phyloP scores from a whole-genome alignment of 345 rosid species.

The Dovyalis caffra region DNA sequence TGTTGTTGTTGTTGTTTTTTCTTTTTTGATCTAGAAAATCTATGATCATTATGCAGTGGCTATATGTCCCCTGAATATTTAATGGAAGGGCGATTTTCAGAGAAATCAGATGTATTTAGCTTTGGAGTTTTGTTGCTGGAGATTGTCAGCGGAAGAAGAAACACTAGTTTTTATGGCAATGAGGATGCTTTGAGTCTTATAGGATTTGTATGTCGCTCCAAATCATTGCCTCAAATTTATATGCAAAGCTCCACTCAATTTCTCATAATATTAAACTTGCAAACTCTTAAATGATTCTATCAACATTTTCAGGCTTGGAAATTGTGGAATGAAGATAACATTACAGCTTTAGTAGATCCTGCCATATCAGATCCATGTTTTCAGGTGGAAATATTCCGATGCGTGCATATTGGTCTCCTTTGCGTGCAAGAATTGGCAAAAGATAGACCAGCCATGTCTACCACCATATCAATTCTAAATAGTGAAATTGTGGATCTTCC shows the following conservation, averaged over 20 bases:
- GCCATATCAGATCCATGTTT: too few relatives aligned
- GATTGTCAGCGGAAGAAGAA: conserved; percentile 37
- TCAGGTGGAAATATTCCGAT: too few relatives aligned
- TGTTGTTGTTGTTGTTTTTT: too few relatives aligned
- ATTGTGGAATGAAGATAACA: conserved; percentile 6
- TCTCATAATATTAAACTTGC: too few relatives aligned
- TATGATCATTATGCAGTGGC: conserved; percentile 26
- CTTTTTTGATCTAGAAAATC: background rate
- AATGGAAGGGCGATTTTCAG: conserved; percentile 41
- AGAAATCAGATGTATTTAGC: too few relatives aligned
- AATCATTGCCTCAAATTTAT: background rate
- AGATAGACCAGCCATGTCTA: too few relatives aligned
- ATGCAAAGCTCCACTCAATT: too few relatives aligned
- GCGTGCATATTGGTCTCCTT: too few relatives aligned
- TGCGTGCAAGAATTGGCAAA: too few relatives aligned
- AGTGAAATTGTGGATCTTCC: too few relatives aligned
- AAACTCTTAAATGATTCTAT: background rate
- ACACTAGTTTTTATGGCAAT: conserved; percentile 24
- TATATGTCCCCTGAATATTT: conserved; percentile 56
- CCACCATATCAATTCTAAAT: too few relatives aligned
- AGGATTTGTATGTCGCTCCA: conserved; percentile 26
- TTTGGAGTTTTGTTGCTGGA: too few relatives aligned
- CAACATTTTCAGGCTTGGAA: conserved; percentile 3
- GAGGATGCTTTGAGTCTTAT: conserved; percentile 21
- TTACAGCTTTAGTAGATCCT: background rate